A percentile compares a stretch with the other conserved stretches of the same genome.
These are phyloP conservation scores for Akanthomyces uredinophilus DNA, from an alignment of 2,329 filamentous ascomycete genomes.

Conservation along the genomic window DNA sequence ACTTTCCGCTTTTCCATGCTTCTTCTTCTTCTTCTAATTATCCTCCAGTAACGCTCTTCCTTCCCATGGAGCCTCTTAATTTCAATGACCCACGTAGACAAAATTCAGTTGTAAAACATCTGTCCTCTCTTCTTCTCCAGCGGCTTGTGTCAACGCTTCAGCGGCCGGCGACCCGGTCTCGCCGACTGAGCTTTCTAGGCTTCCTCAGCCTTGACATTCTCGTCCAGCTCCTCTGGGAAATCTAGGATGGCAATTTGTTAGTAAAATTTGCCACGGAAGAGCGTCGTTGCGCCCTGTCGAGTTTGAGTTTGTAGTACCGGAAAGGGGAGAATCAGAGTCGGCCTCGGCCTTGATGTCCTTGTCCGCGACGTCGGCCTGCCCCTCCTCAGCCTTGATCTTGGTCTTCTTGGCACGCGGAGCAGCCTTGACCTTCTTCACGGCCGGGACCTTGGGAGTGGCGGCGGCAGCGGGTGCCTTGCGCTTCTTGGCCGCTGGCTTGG, in stretches of 20 bases:
- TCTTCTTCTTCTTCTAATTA: too few relatives aligned
- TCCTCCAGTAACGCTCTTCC: too few relatives aligned
- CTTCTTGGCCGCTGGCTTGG: slow-evolving; percentile 3
- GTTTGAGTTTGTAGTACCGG: slow-evolving; percentile 20
- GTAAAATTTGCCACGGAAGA: not conserved
- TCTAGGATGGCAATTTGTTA: not conserved
- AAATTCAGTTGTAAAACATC: not conserved
- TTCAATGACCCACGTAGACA: not conserved
- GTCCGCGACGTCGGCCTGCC: slow-evolving; percentile 13
- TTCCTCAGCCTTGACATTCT: not conserved
- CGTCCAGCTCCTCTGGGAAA: not conserved
- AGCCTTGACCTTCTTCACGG: slow-evolving; percentile 24
- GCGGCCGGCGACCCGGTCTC: not conserved
- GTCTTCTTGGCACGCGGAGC: slow-evolving; percentile 18
- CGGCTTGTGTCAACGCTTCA: not conserved
- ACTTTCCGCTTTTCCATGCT: not conserved
- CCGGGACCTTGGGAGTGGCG: slow-evolving; percentile 17
- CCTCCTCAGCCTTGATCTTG: slow-evolving; percentile 19
- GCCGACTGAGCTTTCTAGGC: not conserved
- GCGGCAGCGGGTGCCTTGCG: slow-evolving; percentile 14
- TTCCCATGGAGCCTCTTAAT: too few relatives aligned
- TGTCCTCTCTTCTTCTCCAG: not conserved
- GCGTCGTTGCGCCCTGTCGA: not conserved
- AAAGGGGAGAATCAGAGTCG: slow-evolving; percentile 22
- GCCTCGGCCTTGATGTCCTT: slow-evolving; percentile 18